phyloP scores from a whole-genome alignment of 208 protist species.

The Crithidia fasciculata region DNA sequence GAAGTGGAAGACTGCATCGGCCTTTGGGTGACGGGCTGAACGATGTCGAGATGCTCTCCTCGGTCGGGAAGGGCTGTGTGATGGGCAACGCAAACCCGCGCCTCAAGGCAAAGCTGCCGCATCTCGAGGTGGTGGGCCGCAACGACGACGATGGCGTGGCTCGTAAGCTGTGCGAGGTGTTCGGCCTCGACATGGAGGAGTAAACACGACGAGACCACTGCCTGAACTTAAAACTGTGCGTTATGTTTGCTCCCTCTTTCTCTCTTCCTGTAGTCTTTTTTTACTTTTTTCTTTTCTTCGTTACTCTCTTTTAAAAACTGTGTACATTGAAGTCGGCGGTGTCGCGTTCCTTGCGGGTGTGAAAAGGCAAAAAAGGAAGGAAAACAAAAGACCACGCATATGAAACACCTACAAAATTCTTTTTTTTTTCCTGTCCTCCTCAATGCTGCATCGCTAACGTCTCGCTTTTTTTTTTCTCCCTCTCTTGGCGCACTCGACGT shows the following conservation, averaged over 20 bases:
- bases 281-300: not conserved
- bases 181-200: conserved; percentile 29
- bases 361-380: not conserved
- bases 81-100: conserved; percentile 69
- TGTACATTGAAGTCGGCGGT: not conserved
- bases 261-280: not conserved
- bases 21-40: conserved; percentile 80
- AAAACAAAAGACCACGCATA: not conserved
- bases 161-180: conserved; percentile 63
- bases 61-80: conserved; percentile 68
- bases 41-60: conserved; percentile 66
- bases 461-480: not conserved
- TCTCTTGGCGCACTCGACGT: not conserved
- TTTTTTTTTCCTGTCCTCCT: not conserved
- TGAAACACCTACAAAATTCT: not conserved
- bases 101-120: conserved; percentile 58
- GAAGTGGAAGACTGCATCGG: conserved; percentile 60
- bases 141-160: conserved; percentile 79
- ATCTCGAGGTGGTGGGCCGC: conserved; percentile 63
- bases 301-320: not conserved
- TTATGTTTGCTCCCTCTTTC: not conserved
- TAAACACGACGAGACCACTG: not conserved
- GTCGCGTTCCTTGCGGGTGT: not conserved
- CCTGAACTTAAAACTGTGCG: not conserved
- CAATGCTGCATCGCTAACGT: not conserved